Evolutionary conservation across 345 rosid species (phyloP), one percentile per base, ranked within the genome.

Genomic region (Rhizophora apiculata): DNA sequence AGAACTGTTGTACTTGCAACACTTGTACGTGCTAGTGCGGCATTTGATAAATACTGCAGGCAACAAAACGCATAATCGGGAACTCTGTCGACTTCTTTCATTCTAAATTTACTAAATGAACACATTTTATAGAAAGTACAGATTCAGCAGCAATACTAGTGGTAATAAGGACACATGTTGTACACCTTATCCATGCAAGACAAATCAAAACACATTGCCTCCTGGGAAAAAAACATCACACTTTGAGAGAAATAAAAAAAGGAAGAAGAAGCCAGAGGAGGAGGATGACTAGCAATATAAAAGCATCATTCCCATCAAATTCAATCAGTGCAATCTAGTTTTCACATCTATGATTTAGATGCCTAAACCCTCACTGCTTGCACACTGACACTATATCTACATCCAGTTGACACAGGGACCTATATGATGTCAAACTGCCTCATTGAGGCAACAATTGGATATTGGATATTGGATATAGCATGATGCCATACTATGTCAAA

Each of bases 1-100:
- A 96, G 73, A 51, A 96, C 99, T 31, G 99, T 95, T 55, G 98
- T 96, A 75, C 99, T 96, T 54, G 99, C 98, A 73, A 96, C 99
- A 76, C 99, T 96, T 32, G 99, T 96, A 11, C 84, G 96, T 3
- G 97, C 93, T 37, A 96, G 99, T 37, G 98, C 99, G 67, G 98
- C 99, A 86, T 96, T 96, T 64, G 99, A 92, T 26, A 92, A 80
- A 80, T 96, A 96, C 99, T 96, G 89, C 53, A 69, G 76, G 74
- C 29, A 39, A 32, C 51, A 46, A 63, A 67, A 48, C 46, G 8
- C 18, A 49, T 22, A n/a, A 61, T 10, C 60, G 60, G 60, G 63
- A 61, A 71, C 34, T 62, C 65, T 18, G 18, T 31, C 62, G 24
- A 61, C 53, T 36, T 49, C 53, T 37, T n/a, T 39, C 54, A 62